phyloP scores from a whole-genome alignment of 345 rosid species.

The Raphanus raphanistrum region DNA sequence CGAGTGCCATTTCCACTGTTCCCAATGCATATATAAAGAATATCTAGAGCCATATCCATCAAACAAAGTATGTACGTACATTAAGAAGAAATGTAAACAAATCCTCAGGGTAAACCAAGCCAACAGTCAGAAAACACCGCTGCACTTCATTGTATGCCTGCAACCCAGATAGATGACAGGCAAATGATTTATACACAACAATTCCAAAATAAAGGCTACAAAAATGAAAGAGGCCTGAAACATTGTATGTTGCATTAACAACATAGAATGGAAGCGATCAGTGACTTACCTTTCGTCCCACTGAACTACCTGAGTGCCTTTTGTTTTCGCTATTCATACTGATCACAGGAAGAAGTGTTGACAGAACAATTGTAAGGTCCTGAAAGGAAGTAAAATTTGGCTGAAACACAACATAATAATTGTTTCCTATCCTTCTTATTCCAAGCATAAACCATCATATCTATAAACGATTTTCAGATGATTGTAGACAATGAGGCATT shows the following conservation, averaged over 20 bases:
- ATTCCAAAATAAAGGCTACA: conserved; percentile 5
- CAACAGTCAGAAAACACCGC: conserved; percentile 86
- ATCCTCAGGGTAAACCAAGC: conserved; percentile 84
- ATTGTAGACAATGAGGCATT: conserved; percentile 11
- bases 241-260: conserved; percentile 6
- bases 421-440: conserved; percentile 1
- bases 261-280: conserved; percentile 9
- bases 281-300: conserved; percentile 72
- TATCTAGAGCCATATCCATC: conserved; percentile 13
- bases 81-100: conserved; percentile 83
- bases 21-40: conserved; percentile 9
- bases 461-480: background rate
- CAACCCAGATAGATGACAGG: conserved; percentile 30
- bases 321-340: conserved; percentile 61
- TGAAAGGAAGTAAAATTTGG: conserved; percentile 34
- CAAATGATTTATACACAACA: conserved; percentile 4
- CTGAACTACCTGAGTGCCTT: conserved; percentile 62
- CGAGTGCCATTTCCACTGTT: conserved; percentile 13
- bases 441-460: conserved; percentile 19
- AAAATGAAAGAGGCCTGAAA: background rate
- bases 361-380: conserved; percentile 83
- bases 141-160: conserved; percentile 97
- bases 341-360: conserved; percentile 86
- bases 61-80: conserved; percentile 49
- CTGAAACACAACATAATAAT: conserved; percentile 20